Percentiles rank a stretch among this genome's conserved stretches.
Evolutionary conservation across 2,329 filamentous ascomycete genomes (phyloP).

Genomic region (Fusarium vanettenii): DNA sequence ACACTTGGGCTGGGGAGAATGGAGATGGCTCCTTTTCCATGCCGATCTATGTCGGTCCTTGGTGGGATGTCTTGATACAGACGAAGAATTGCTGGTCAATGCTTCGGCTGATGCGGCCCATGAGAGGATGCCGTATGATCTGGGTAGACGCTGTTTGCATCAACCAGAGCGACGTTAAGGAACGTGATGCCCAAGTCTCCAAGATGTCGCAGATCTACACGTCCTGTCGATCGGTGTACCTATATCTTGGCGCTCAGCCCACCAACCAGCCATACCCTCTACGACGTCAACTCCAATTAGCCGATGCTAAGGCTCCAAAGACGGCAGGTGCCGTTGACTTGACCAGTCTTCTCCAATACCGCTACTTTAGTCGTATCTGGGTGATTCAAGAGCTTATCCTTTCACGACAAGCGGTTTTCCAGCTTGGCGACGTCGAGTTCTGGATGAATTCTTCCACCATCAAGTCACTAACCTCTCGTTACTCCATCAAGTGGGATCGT

Average conservation of each 20-base stretch:
- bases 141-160: neutral
- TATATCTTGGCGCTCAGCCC: neutral
- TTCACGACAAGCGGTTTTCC: neutral
- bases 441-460: neutral
- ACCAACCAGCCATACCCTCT: neutral
- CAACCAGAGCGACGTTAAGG: neutral
- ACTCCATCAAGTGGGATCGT: neutral
- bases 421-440: neutral
- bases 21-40: neutral
- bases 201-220: neutral
- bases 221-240: neutral
- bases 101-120: fast-evolving
- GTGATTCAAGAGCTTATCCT: neutral
- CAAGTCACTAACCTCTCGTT: neutral
- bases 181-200: neutral
- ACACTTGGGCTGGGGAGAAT: neutral
- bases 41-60: neutral
- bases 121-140: neutral
- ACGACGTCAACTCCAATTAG: neutral
- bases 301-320: too few relatives aligned
- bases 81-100: conserved; percentile 6
- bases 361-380: neutral
- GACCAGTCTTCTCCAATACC: neutral
- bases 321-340: too few relatives aligned
- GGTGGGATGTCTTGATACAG: conserved; percentile 1